phyloP scores from a whole-genome alignment of 345 rosid genomes.

The Ceriops decandra region DNA sequence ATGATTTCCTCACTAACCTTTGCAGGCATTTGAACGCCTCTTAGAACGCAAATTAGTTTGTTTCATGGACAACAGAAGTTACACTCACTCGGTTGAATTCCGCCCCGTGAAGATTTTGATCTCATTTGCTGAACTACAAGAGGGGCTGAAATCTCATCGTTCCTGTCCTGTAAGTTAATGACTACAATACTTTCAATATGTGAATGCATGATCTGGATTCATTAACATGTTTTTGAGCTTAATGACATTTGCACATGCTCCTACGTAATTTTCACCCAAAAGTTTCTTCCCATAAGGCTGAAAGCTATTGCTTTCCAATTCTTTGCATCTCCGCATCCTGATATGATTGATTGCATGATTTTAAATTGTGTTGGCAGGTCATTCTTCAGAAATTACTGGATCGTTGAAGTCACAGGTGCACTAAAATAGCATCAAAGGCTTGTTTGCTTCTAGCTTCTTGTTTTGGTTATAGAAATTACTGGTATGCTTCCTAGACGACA shows the following conservation, averaged over 20 bases:
- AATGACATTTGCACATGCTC: neutral
- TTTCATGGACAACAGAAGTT: constrained; percentile 60
- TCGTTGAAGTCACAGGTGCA: constrained; percentile 7
- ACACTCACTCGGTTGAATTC: constrained; percentile 62
- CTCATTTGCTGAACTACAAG: constrained; percentile 59
- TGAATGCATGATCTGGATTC: neutral
- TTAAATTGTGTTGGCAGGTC: constrained; percentile 18
- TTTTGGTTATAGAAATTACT: too few species aligned
- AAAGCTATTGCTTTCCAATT: neutral
- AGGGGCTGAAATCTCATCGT: constrained; percentile 68
- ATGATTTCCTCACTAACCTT: constrained; percentile 14
- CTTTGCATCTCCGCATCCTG: neutral
- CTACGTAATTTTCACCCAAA: neutral
- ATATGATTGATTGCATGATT: neutral
- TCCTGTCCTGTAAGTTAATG: constrained; percentile 79
- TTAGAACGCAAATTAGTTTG: constrained; percentile 58
- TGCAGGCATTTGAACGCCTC: constrained; percentile 87
- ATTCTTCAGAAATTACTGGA: constrained; percentile 29
- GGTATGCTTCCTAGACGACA: too few species aligned
- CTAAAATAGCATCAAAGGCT: neutral
- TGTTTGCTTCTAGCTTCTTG: neutral
- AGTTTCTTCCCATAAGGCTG: neutral
- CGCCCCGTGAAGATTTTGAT: constrained; percentile 71
- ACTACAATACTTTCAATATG: neutral
- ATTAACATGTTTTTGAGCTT: neutral